Evolutionary conservation across 1,139 yeast genomes (phyloP), one percentile per base, ranked within the genome.

Genomic region (Scheffersomyces illinoinensis): DNA sequence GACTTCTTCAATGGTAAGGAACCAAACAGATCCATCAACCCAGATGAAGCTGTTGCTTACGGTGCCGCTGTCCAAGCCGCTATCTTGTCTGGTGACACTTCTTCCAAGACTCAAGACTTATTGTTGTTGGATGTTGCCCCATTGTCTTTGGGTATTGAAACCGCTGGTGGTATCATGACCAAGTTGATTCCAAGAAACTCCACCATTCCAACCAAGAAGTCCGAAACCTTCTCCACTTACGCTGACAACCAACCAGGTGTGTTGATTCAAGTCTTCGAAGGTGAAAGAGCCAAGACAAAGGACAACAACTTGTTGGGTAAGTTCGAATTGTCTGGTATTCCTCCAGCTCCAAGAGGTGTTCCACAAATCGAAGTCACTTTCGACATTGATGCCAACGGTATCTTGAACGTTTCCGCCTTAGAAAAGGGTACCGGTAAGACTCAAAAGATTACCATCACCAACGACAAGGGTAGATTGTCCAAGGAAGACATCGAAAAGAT

Each of bases 171-270:
- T 81, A 96, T 93, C 75, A 92, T 93, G 97, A 93, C 97, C 76
- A 92, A 93, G 79, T 87, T 93, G 81, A 93, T 93, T 75, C 92
- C 93, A 83, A 91, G 98, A 85, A 93, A 93, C 85, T 90, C 98
- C 58, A 91, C 97, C 65, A 95, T 93, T 71, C 98, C 98, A 78
- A 92, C 98, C 70, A 90, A 91, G 83, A 93, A 93, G 83, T 91
- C 97, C 55, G 97, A 93, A 84, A 91, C 91, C 68, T 93, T 93
- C 87, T 92, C 98, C 60, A 93, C 98, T 62, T 96, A 95, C 70
- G 97, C 95, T 68, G 98, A 93, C 79, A 93, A 93, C 85, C 98
- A 93, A 82, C 97, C 97, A 67, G 93, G 96, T 76, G 98, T 93
- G 65, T 85, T 92, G 78, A 93, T 93, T 78, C 97, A 93, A 83